Conservation (phyloP, 2,329 filamentous ascomycete genomes). For the Alternaria sp. region DNA sequence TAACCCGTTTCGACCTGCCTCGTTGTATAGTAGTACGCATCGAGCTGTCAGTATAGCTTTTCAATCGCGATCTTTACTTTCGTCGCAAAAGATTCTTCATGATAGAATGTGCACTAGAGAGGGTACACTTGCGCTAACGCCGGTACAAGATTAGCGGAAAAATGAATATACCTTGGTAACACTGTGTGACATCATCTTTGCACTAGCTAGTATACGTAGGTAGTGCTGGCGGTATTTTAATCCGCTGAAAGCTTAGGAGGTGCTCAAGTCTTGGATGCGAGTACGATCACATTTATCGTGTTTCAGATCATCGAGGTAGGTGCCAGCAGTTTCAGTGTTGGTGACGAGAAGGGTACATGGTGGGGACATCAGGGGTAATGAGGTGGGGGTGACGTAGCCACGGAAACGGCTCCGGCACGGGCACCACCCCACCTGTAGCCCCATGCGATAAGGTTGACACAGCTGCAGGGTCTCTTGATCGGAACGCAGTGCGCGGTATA, state of each 20-base stretch:
- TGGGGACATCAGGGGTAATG: background rate
- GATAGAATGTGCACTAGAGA: no score
- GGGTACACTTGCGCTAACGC: no score
- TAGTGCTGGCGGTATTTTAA: background rate
- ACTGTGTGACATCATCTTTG: background rate
- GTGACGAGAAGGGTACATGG: background rate
- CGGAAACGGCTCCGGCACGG: background rate
- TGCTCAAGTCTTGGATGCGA: background rate
- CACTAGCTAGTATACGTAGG: background rate
- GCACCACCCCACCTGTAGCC: background rate
- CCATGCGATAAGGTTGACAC: background rate
- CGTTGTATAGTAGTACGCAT: background rate
- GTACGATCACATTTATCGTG: background rate
- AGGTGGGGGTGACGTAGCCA: background rate
- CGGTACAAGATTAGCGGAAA: background rate
- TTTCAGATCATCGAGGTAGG: background rate
- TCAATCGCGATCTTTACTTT: background rate
- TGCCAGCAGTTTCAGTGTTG: background rate
- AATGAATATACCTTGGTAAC: fast-evolving
- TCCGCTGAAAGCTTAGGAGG: background rate
- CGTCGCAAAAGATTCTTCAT: background rate
- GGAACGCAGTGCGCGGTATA: background rate
- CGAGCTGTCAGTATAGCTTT: background rate
- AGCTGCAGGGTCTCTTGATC: background rate
- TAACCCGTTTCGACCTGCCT: background rate